phyloP scores from a whole-genome alignment of 257 asterid genomes.

The Leonotis leonurus region DNA sequence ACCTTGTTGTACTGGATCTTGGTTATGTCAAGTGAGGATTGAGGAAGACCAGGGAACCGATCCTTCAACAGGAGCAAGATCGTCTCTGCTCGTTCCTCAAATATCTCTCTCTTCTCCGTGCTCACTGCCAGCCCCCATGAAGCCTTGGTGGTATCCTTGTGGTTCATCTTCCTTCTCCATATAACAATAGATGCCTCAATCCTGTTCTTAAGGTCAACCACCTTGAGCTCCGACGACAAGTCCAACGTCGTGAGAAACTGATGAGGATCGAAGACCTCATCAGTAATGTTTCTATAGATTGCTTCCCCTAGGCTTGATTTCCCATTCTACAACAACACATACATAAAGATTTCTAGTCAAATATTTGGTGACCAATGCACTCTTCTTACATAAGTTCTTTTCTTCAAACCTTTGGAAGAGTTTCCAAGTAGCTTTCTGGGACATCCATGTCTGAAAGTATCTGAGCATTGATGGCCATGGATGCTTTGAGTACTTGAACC shows the following conservation, averaged over 20 bases:
- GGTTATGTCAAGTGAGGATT: constrained; percentile 80
- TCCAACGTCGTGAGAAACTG: constrained; percentile 64
- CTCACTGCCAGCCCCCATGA: constrained; percentile 73
- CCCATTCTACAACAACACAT: constrained; percentile 47
- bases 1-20: constrained; percentile 72
- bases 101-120: constrained; percentile 75
- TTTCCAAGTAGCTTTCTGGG: constrained; percentile 81
- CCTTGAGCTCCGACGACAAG: constrained; percentile 72
- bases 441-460: constrained; percentile 77
- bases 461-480: constrained; percentile 89
- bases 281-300: constrained; percentile 60
- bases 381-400: background rate
- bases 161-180: constrained; percentile 74
- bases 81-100: constrained; percentile 81
- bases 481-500: constrained; percentile 66
- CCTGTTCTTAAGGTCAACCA: constrained; percentile 77
- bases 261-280: constrained; percentile 63
- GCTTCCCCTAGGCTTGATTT: constrained; percentile 75
- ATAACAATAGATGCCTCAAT: constrained; percentile 86
- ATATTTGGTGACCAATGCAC: background rate
- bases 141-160: constrained; percentile 54
- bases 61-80: constrained; percentile 65
- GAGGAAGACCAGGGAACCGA: constrained; percentile 73
- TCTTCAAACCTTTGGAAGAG: constrained; percentile 65
- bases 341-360: background rate